These are phyloP conservation scores for Aschersonia sp. DNA, from an alignment of 2,329 filamentous ascomycete genomes.

Conservation along the genomic window DNA sequence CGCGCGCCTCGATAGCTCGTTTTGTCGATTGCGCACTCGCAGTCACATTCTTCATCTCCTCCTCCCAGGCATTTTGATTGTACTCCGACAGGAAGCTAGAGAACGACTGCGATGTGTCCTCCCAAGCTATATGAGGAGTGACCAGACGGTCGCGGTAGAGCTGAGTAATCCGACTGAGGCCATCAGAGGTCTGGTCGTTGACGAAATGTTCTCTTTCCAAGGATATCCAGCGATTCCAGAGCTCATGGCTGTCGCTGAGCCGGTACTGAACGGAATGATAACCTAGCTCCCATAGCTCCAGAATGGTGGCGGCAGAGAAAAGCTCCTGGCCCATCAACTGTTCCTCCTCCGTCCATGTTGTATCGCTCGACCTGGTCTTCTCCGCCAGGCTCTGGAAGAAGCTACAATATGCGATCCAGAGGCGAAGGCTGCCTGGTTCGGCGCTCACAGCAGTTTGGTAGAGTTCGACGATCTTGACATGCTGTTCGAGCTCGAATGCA, in stretches of 20 bases:
- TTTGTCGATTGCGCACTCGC: slow-evolving; percentile 49
- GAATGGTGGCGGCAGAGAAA: slow-evolving; percentile 52
- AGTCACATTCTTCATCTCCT: slow-evolving; percentile 55
- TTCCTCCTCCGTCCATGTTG: slow-evolving; percentile 51
- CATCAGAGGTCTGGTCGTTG: slow-evolving; percentile 35
- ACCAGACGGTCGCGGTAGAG: slow-evolving; percentile 57
- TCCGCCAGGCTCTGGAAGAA: slow-evolving; percentile 61
- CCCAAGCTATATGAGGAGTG: slow-evolving; percentile 62
- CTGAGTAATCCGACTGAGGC: slow-evolving; percentile 49
- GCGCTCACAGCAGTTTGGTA: slow-evolving; percentile 56
- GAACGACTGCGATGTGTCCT: slow-evolving; percentile 59
- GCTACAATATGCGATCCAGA: slow-evolving; percentile 69
- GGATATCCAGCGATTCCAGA: slow-evolving; percentile 69
- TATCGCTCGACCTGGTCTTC: slow-evolving; percentile 41
- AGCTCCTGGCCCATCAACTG: slow-evolving; percentile 53
- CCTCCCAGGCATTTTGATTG: slow-evolving; percentile 56
- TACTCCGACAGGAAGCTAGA: slow-evolving; percentile 62
- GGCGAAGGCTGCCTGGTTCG: slow-evolving; percentile 56
- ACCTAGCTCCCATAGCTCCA: slow-evolving; percentile 58
- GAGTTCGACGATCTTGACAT: slow-evolving; percentile 55
- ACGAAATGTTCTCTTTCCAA: slow-evolving; percentile 55
- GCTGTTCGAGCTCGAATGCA: slow-evolving; percentile 48
- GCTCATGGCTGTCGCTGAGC: slow-evolving; percentile 58
- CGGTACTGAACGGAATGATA: slow-evolving; percentile 60
- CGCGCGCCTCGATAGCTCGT: slow-evolving; percentile 44